These are phyloP conservation scores for Gamarada debralockiae DNA, from an alignment of 495 filamentous ascomycete species.

Conservation along the genomic window DNA sequence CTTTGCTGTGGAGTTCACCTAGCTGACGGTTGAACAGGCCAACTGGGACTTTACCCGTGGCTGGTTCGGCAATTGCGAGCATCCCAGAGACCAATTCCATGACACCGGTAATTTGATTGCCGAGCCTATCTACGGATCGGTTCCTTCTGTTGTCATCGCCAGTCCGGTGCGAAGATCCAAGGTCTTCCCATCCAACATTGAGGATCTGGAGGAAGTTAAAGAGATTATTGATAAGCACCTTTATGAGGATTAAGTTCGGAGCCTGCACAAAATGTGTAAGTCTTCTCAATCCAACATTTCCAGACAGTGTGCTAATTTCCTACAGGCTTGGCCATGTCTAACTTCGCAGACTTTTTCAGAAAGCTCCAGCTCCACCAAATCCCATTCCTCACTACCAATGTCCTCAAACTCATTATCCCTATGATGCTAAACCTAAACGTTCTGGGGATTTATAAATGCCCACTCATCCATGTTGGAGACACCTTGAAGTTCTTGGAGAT, in stretches of 20 bases:
- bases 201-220: too few species aligned
- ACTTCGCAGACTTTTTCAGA: slow-evolving; percentile 12
- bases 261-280: slow-evolving; percentile 15
- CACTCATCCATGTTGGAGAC: slow-evolving; percentile 21
- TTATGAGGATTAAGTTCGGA: neutral
- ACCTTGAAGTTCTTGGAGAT: slow-evolving; percentile 16
- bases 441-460: slow-evolving; percentile 22
- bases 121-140: neutral
- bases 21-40: neutral
- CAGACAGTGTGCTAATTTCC: neutral
- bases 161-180: slow-evolving; percentile 1
- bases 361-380: slow-evolving; percentile 21
- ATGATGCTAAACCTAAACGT: slow-evolving; percentile 16
- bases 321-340: slow-evolving; percentile 1
- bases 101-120: neutral
- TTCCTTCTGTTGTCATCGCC: slow-evolving; percentile 2
- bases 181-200: neutral
- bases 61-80: slow-evolving; percentile 5
- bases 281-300: too few species aligned
- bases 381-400: slow-evolving; percentile 12
- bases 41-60: slow-evolving; percentile 2
- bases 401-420: slow-evolving; percentile 15
- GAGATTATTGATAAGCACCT: too few species aligned
- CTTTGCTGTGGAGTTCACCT: neutral
- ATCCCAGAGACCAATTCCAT: neutral